Conservation (phyloP, 2,329 filamentous ascomycete species). For the Aspergillus ibericus region DNA sequence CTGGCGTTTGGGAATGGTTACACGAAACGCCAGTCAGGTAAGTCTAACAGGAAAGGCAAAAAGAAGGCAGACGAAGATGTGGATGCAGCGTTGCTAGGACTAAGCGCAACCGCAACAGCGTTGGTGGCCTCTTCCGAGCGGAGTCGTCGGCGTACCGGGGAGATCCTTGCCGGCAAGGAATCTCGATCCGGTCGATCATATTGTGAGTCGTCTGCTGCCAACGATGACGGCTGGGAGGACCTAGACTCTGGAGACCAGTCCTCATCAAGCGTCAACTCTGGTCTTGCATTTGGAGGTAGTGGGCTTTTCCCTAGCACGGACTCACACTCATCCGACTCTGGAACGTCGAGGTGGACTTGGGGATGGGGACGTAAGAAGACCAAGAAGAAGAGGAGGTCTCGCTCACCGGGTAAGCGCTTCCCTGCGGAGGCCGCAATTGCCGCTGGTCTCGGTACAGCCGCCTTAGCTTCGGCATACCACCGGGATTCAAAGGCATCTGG, state of each 20-base stretch:
- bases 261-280: constrained; percentile 56
- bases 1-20: constrained; percentile 66
- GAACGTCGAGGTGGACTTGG: constrained; percentile 61
- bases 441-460: constrained; percentile 45
- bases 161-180: constrained; percentile 34
- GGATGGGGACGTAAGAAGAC: constrained; percentile 53
- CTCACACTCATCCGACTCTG: constrained; percentile 56
- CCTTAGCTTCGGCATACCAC: constrained; percentile 40
- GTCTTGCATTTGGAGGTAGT: constrained; percentile 61
- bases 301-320: constrained; percentile 49
- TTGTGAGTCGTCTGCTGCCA: constrained; percentile 28
- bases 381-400: constrained; percentile 27
- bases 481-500: constrained; percentile 24
- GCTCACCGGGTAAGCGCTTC: constrained; percentile 21
- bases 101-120: constrained; percentile 50
- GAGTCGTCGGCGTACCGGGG: constrained; percentile 36
- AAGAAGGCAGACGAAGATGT: constrained; percentile 35
- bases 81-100: constrained; percentile 49
- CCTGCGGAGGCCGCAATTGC: constrained; percentile 39
- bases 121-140: constrained; percentile 43
- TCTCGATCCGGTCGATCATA: constrained; percentile 27
- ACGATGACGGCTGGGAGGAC: constrained; percentile 60
- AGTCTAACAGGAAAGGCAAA: constrained; percentile 34
- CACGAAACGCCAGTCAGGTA: constrained; percentile 34
- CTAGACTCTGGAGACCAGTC: constrained; percentile 56